phyloP scores from a whole-genome alignment of 176 grass and related monocot species.

The Oryza officinalis region DNA sequence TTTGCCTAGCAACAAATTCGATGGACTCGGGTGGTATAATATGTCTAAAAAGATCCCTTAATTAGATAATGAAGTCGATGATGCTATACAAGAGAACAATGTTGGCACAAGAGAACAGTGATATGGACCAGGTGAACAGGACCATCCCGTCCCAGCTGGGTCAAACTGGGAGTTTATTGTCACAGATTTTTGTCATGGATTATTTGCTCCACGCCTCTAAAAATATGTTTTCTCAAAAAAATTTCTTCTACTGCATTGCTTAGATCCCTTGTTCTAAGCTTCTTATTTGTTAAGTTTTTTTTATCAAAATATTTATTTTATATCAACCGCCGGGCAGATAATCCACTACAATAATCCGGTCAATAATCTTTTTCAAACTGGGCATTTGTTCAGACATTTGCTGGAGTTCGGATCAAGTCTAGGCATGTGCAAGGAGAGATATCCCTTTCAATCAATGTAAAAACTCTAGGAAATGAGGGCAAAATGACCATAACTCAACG shows the following conservation, averaged over 20 bases:
- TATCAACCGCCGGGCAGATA: no score
- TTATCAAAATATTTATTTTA: no score
- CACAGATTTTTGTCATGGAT: no score
- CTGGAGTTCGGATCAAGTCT: not conserved
- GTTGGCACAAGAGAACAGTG: not conserved
- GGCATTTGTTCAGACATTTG: not conserved
- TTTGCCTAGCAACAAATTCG: not conserved
- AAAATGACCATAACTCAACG: not conserved
- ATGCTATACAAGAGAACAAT: not conserved
- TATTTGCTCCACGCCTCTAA: no score
- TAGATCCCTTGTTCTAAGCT: no score
- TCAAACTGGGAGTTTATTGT: not conserved
- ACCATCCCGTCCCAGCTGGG: not conserved
- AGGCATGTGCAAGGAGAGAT: not conserved
- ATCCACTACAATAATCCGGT: no score
- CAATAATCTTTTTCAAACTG: no score
- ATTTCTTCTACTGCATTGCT: no score
- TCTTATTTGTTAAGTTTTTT: no score
- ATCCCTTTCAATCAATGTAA: not conserved
- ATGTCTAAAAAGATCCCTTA: not conserved
- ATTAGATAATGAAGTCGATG: not conserved
- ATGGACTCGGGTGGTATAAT: not conserved
- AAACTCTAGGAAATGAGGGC: not conserved
- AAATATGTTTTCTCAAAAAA: no score
- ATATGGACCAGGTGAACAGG: not conserved